Conservation (phyloP, 345 rosid species). For the Pistacia atlantica region DNA sequence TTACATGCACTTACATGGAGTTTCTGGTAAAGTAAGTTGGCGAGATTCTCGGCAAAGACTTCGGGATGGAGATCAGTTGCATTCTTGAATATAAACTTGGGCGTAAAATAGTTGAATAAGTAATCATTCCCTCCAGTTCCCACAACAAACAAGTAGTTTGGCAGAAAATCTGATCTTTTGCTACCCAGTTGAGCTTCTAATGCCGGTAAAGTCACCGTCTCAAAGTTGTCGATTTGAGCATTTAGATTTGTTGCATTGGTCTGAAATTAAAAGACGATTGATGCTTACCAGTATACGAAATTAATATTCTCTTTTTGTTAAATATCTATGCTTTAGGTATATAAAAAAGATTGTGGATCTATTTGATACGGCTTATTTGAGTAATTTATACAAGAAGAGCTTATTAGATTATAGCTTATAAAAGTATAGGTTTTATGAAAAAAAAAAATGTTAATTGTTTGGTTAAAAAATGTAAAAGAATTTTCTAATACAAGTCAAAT, state of each 20-base stretch:
- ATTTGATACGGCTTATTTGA: too few species aligned
- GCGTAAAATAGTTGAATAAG: constrained; percentile 52
- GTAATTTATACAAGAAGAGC: too few species aligned
- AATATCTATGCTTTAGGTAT: too few species aligned
- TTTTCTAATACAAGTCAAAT: too few species aligned
- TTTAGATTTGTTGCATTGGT: constrained; percentile 46
- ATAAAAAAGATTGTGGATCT: too few species aligned
- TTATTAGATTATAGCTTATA: too few species aligned
- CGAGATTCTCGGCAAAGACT: constrained; percentile 50
- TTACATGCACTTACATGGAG: constrained; percentile 38
- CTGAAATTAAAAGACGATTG: constrained; percentile 24
- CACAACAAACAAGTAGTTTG: constrained; percentile 45
- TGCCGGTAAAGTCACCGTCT: constrained; percentile 40
- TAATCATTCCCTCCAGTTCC: constrained; percentile 71
- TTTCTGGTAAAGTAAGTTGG: constrained; percentile 33
- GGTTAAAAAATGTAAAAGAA: too few species aligned
- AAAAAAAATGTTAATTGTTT: too few species aligned
- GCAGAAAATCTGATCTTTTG: constrained; percentile 16
- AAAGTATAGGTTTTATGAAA: too few species aligned
- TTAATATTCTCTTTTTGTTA: too few species aligned
- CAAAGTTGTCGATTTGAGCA: constrained; percentile 51
- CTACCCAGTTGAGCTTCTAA: constrained; percentile 31
- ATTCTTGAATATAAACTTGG: constrained; percentile 7
- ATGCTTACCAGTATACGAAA: too few species aligned
- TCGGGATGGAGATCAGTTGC: constrained; percentile 27